Percentiles rank a stretch among this genome's conserved stretches.
Conservation (phyloP, 2,329 filamentous ascomycete species). For the Cordyceps cicadae region DNA sequence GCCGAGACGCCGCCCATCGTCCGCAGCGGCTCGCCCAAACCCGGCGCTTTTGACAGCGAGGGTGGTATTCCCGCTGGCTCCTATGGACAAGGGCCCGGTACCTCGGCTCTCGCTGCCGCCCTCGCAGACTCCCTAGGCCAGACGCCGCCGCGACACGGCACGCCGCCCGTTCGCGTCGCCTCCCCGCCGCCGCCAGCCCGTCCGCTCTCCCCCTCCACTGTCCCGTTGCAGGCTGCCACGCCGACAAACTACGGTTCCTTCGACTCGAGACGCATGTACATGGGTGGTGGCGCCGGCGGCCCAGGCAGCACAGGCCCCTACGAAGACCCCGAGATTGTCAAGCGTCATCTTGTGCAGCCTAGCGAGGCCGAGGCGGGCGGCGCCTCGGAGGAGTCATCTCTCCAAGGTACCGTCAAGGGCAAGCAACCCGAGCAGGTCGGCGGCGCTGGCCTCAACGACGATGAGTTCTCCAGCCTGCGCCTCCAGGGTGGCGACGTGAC, state of each 20-base stretch:
- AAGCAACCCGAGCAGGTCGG: constrained; percentile 40
- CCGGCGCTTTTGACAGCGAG: constrained; percentile 39
- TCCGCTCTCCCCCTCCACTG: constrained; percentile 31
- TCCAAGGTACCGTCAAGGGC: constrained; percentile 40
- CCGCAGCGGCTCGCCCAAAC: constrained; percentile 25
- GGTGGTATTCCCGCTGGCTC: constrained; percentile 59
- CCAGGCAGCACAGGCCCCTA: constrained; percentile 46
- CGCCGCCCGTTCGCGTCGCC: constrained; percentile 43
- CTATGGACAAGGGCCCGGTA: constrained; percentile 65
- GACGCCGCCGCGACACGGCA: constrained; percentile 62
- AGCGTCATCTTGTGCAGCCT: constrained; percentile 75
- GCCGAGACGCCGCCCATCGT: constrained; percentile 28
- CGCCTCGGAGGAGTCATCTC: constrained; percentile 39
- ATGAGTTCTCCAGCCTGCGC: constrained; percentile 88
- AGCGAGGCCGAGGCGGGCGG: constrained; percentile 34
- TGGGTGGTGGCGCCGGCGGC: constrained; percentile 33
- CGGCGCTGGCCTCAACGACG: constrained; percentile 43
- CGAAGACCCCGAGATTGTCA: constrained; percentile 88
- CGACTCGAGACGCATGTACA: constrained; percentile 49
- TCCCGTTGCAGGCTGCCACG: constrained; percentile 36
- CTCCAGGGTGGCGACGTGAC: constrained; percentile 94
- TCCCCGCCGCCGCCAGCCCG: constrained; percentile 47
- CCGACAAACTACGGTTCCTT: constrained; percentile 81
- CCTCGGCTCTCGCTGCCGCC: constrained; percentile 84
- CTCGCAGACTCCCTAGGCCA: constrained; percentile 65